Evolutionary conservation across 192 early-diverging fungal species (phyloP).

Genomic region (Haplosporangium gracile): DNA sequence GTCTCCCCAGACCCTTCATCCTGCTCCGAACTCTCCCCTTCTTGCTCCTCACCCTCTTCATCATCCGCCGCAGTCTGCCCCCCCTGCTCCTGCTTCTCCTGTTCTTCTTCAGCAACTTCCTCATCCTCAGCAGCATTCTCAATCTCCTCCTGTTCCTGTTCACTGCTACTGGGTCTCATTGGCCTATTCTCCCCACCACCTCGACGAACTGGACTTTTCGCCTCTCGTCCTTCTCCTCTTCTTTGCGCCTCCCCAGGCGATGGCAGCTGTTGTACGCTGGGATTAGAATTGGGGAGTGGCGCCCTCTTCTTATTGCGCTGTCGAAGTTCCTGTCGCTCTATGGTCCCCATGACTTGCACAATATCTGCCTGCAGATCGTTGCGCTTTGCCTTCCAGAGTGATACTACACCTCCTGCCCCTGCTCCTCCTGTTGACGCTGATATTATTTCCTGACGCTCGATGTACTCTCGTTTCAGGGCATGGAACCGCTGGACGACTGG

Average conservation of each 20-base stretch:
- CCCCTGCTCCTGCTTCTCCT: background rate
- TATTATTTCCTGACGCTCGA: too few species aligned
- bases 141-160: slow-evolving; percentile 1
- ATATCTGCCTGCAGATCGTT: background rate
- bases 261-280: background rate
- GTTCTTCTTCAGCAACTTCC: slow-evolving; percentile 10
- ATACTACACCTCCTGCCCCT: background rate
- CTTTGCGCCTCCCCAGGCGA: background rate
- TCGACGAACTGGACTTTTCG: background rate
- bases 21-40: background rate
- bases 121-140: slow-evolving; percentile 13
- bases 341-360: slow-evolving; percentile 12
- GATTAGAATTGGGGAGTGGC: slow-evolving; percentile 14
- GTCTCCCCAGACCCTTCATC: background rate
- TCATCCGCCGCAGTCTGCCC: slow-evolving; percentile 5
- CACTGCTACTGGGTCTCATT: background rate
- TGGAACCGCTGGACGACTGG: slow-evolving; percentile 35
- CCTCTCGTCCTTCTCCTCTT: background rate
- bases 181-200: background rate
- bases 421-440: background rate
- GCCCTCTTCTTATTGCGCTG: slow-evolving; percentile 44
- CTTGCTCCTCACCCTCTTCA: background rate
- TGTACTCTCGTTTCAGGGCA: slow-evolving; percentile 13
- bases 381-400: slow-evolving; percentile 1
- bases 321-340: slow-evolving; percentile 31